Evolutionary conservation across 2,329 filamentous ascomycete genomes (phyloP), one percentile per base, ranked within the genome.

Genomic region (Alternaria conjuncta): DNA sequence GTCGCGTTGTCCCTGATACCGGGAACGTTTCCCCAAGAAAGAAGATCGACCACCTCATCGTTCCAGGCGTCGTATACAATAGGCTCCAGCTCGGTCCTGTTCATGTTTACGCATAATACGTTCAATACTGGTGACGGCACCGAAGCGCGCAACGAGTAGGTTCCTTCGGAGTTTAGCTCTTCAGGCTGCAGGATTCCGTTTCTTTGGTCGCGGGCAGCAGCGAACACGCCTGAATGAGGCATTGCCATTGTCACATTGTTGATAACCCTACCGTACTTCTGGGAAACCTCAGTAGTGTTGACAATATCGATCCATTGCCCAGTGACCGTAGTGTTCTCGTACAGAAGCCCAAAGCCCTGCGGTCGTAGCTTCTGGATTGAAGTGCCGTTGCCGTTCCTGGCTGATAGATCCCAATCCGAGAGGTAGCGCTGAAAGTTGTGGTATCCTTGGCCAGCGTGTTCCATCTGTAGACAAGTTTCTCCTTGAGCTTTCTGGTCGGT

Each of bases 231-330:
- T 0, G 89, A 84, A 70, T 96, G 92, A 0, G 92, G 92, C 86
- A 94, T 90, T 0, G 91, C 91, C 68, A 94, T 84, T 0, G 90
- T 92, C 25, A 93, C 87, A 66, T 94, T 94, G 75, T 94, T 92
- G 71, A 95, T 82, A 41, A 91, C 84, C 25, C 91, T 84, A 0
- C 82, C 79, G 57, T 87, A 76, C 11, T 83, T 74, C 5, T 82
- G 74, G 5, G 85, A 90, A 0, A 83, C 80, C 4, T 80, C 76
- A 0, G 83, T 83, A 18, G 89, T 85, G 59, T 92, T 83, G 32
- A 84, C 79, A 9, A 84, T 80, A 60, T 91, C 84, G 41, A 94
- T 88, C 92, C 92, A 96, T 2, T 87, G 84, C 0, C 88, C 89
- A 2, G 81, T 84, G 58, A 94, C 83, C 0, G 91, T 93, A 0